A percentile compares a stretch with the other conserved stretches of the same genome.
These are phyloP conservation scores for Leucosporidium scottii DNA, from an alignment of 768 basidiomycete genomes.

Conservation along the genomic window DNA sequence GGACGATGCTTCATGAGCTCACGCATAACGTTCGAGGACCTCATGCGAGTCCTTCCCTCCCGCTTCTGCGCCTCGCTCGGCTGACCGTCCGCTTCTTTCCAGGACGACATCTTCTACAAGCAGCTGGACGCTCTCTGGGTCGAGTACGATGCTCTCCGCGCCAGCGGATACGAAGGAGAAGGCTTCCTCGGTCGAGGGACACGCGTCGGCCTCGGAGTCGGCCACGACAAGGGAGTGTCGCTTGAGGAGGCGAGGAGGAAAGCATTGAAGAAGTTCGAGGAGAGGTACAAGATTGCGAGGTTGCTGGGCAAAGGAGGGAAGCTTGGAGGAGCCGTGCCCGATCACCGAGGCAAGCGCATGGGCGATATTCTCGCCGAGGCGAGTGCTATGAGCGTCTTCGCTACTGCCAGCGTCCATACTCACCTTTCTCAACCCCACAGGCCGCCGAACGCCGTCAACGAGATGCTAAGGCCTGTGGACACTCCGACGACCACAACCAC, in stretches of 20 bases:
- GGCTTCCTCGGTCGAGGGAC: constrained; percentile 76
- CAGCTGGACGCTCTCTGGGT: constrained; percentile 63
- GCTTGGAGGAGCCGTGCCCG: constrained; percentile 46
- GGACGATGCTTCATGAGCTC: constrained; percentile 87
- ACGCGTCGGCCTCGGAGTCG: constrained; percentile 59
- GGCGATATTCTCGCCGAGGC: constrained; percentile 68
- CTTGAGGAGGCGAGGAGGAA: constrained; percentile 50
- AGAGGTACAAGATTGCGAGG: constrained; percentile 49
- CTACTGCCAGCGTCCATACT: background rate
- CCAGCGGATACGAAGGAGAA: constrained; percentile 80
- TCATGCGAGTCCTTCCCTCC: background rate
- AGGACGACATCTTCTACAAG: constrained; percentile 56
- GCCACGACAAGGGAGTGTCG: constrained; percentile 45
- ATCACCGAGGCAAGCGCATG: constrained; percentile 49
- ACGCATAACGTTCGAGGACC: constrained; percentile 33
- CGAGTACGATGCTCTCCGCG: constrained; percentile 71
- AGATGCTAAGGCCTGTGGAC: constrained; percentile 64
- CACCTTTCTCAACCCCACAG: constrained; percentile 44
- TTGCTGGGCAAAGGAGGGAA: constrained; percentile 53
- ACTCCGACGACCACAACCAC: constrained; percentile 30
- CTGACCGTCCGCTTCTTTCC: constrained; percentile 73
- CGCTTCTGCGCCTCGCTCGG: constrained; percentile 65
- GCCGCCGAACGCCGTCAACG: constrained; percentile 72
- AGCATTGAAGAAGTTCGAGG: constrained; percentile 75
- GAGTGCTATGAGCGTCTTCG: constrained; percentile 36